Evolutionary conservation across 768 basidiomycete genomes (phyloP).

Genomic region (Tulasnella sp.): DNA sequence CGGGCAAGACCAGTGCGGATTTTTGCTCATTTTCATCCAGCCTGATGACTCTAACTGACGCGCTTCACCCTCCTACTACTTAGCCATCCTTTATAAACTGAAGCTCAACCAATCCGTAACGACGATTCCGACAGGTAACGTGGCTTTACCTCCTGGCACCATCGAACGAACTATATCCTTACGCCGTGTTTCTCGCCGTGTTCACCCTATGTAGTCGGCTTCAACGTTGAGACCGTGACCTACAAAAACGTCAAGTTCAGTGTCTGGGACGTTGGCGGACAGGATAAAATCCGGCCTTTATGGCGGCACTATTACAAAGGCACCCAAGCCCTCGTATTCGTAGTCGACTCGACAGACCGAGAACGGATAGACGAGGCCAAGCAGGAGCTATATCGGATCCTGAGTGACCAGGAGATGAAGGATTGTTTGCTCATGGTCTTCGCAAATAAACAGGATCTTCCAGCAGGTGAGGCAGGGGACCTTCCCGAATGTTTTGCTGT

Average conservation of each 20-base stretch:
- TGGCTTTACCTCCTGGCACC: not conserved
- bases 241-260: constrained; percentile 44
- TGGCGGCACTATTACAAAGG: constrained; percentile 42
- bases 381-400: constrained; percentile 35
- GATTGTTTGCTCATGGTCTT: constrained; percentile 40
- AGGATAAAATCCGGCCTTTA: constrained; percentile 37
- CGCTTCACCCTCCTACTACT: not conserved
- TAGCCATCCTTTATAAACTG: constrained; percentile 35
- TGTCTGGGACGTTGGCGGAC: constrained; percentile 57
- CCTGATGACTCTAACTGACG: not conserved
- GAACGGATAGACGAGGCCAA: constrained; percentile 38
- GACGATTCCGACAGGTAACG: constrained; percentile 30
- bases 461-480: too few species aligned
- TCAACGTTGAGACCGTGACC: constrained; percentile 52
- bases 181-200: constrained; percentile 13
- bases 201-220: constrained; percentile 25
- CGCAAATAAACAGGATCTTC: constrained; percentile 41
- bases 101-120: constrained; percentile 31
- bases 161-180: not conserved
- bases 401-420: constrained; percentile 38
- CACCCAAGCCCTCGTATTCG: constrained; percentile 40
- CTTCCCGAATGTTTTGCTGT: too few species aligned
- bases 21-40: not conserved
- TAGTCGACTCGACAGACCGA: constrained; percentile 37
- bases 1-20: constrained; percentile 41